Conservation (phyloP, 345 rosid genomes). For the Moricandia arvensis region DNA sequence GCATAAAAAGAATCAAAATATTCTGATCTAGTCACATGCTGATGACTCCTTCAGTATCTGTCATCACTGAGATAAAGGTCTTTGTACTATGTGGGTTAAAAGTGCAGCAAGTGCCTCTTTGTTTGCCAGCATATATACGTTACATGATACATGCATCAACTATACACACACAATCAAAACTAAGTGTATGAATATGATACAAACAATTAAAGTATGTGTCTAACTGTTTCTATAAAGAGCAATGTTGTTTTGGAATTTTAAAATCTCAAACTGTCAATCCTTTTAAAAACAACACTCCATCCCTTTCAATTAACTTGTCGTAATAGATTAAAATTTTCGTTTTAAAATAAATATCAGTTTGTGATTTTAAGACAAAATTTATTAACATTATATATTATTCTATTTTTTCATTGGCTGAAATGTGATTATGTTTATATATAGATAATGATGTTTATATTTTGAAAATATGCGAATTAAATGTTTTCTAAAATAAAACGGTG, state of each 20-base stretch:
- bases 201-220: neutral
- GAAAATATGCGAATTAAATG: too few relatives aligned
- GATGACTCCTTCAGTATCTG: slow-evolving; percentile 35
- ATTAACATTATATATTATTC: too few relatives aligned
- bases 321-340: too few relatives aligned
- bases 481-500: too few relatives aligned
- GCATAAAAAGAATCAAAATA: slow-evolving; percentile 32
- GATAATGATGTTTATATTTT: too few relatives aligned
- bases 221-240: neutral
- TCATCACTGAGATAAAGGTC: slow-evolving; percentile 29
- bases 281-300: neutral
- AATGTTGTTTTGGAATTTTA: neutral
- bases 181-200: neutral
- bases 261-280: neutral
- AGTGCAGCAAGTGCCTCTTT: slow-evolving; percentile 28
- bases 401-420: too few relatives aligned
- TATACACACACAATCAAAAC: neutral
- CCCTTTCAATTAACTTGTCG: too few relatives aligned
- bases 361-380: too few relatives aligned
- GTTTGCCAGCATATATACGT: too few relatives aligned
- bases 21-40: slow-evolving; percentile 40
- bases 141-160: too few relatives aligned
- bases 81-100: slow-evolving; percentile 31
- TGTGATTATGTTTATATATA: too few relatives aligned
- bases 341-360: too few relatives aligned